Evolutionary conservation across 2,329 filamentous ascomycete species (phyloP), one percentile per base, ranked within the genome.

Genomic region (Beauveria medogensis): DNA sequence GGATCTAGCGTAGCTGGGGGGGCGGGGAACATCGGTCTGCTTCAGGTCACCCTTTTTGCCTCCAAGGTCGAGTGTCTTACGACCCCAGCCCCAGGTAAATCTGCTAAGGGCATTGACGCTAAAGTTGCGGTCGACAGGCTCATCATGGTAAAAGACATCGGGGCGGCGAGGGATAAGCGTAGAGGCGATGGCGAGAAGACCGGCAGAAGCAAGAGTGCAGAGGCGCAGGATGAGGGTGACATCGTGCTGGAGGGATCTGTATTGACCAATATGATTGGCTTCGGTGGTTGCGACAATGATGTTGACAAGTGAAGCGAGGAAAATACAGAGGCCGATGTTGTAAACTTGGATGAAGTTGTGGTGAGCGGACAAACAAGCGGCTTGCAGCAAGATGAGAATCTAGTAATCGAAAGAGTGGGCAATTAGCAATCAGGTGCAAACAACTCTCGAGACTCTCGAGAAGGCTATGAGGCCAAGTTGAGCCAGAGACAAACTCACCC

Each of bases 61-160:
- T 2, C 86, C 84, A 24, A 80, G 71, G 1, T 72, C 67, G 16
- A 92, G 77, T 0, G 91, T 66, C 2, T 74, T 70, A 1, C 70
- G 72, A 2, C 82, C 78, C 89, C 89, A 93, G 54, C 77, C 74
- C 74, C 86, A 92, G 7, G 82, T 89, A 67, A 84, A 84, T 55
- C 84, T 82, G 55, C 74, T 79, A 53, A 88, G 76, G 1, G 85
- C 81, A 2, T 86, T 85, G 3, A 77, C 78, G 0, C 86, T 87
- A 66, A 78, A 80, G 73, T 88, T 80, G 18, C 77, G 75, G 68
- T 92, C 89, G 37, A 93, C 86, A 3, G 78, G 69, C 52, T 78
- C 75, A 28, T 78, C 84, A 44, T 85, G 64, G 67, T 80, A 76
- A 67, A 79, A 90, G 20, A 92, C 84, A 58, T 86, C 78, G 3